phyloP scores from a whole-genome alignment of 2,329 filamentous ascomycete genomes.

The Botrytis squamosa region DNA sequence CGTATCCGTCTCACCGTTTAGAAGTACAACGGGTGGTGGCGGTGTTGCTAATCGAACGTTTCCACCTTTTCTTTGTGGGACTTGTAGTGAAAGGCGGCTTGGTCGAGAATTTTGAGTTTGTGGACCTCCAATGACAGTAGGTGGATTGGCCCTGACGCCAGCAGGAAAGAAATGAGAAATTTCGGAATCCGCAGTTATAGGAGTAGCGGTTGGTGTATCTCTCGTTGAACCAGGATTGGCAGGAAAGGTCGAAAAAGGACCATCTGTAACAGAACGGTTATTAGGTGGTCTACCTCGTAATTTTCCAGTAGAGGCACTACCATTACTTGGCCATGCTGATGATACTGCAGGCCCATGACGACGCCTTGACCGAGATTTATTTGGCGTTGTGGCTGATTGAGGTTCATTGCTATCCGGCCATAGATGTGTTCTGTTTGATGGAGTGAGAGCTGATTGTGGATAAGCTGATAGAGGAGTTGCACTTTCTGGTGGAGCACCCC shows the following conservation, averaged over 20 bases:
- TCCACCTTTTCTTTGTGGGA: constrained; percentile 59
- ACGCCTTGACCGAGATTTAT: constrained; percentile 54
- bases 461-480: constrained; percentile 67
- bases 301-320: constrained; percentile 63
- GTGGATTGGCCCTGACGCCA: constrained; percentile 24
- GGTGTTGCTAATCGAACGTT: constrained; percentile 62
- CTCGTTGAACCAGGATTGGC: constrained; percentile 53
- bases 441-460: constrained; percentile 76
- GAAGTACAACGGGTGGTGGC: constrained; percentile 45
- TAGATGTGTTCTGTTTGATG: constrained; percentile 48
- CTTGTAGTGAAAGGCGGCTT: constrained; percentile 58
- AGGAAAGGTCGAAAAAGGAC: constrained; percentile 68
- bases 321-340: constrained; percentile 78
- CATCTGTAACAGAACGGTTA: constrained; percentile 63
- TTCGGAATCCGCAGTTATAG: constrained; percentile 46
- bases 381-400: constrained; percentile 71
- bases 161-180: constrained; percentile 39
- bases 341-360: constrained; percentile 85
- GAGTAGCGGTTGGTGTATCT: constrained; percentile 44
- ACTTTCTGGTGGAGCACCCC: constrained; percentile 48
- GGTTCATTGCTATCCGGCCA: constrained; percentile 57
- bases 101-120: constrained; percentile 41
- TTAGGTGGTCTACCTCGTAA: constrained; percentile 77
- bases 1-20: constrained; percentile 46
- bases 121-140: constrained; percentile 24